Percentiles rank a stretch among this genome's conserved stretches.
Conservation (phyloP, 2,329 filamentous ascomycete genomes). For the Tolypocladium inflatum region DNA sequence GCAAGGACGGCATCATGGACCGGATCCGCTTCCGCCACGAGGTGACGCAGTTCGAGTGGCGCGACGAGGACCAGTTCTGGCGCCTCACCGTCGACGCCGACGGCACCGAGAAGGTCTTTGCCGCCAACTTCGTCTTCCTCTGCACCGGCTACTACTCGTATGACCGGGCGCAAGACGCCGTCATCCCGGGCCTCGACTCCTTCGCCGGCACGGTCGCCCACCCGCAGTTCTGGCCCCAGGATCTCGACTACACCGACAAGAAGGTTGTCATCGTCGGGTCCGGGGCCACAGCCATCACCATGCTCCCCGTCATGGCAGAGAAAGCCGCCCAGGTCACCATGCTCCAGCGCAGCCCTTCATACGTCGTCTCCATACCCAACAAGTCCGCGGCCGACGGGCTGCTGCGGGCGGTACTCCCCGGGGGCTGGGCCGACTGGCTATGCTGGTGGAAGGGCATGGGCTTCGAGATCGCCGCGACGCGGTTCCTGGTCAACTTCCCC, state of each 20-base stretch:
- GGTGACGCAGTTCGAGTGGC: conserved; percentile 42
- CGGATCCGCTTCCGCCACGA: conserved; percentile 43
- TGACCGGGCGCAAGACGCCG: conserved; percentile 45
- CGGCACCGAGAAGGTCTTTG: conserved; percentile 13
- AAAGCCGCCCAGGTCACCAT: conserved; percentile 62
- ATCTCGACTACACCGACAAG: conserved; percentile 56
- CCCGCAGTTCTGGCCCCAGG: conserved; percentile 68
- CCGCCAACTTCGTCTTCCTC: conserved; percentile 49
- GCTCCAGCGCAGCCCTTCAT: conserved; percentile 70
- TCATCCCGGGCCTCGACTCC: conserved; percentile 56
- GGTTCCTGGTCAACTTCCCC: conserved; percentile 17
- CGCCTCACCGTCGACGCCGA: conserved; percentile 31
- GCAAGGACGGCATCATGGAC: conserved; percentile 39
- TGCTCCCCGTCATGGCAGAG: conserved; percentile 60
- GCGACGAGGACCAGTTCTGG: conserved; percentile 46
- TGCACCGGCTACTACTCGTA: conserved; percentile 66
- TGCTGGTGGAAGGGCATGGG: conserved; percentile 41
- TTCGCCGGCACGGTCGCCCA: conserved; percentile 59
- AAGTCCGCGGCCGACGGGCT: conserved; percentile 24
- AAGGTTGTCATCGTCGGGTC: conserved; percentile 64
- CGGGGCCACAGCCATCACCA: conserved; percentile 71
- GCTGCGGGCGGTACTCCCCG: conserved; percentile 34
- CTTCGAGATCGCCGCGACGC: conserved; percentile 31
- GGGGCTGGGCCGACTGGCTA: conserved; percentile 33
- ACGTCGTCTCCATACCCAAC: conserved; percentile 48